Conservation (phyloP, 495 filamentous ascomycete genomes). For the Neurospora cerealis region DNA sequence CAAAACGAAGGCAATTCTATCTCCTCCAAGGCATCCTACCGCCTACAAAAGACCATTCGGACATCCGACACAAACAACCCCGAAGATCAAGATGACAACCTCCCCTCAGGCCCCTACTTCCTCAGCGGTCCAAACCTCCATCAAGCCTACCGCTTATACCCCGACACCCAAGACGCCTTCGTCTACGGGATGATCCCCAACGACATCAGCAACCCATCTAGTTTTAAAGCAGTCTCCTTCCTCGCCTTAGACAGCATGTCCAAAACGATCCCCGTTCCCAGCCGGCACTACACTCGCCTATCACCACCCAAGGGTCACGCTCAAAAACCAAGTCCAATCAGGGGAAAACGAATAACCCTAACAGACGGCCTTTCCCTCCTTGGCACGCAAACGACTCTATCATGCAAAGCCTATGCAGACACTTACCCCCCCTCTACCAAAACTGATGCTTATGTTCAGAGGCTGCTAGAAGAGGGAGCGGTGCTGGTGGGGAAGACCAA, state of each 20-base stretch:
- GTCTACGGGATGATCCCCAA: conserved; percentile 2
- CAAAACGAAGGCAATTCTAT: neutral
- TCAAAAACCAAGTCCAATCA: too few species aligned
- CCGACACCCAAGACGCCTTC: conserved; percentile 10
- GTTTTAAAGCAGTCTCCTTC: neutral
- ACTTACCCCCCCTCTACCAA: conserved; percentile 23
- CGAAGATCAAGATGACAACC: neutral
- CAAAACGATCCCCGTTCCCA: conserved; percentile 27
- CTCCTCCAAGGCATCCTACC: neutral
- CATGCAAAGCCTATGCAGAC: conserved; percentile 31
- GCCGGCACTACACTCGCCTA: conserved; percentile 28
- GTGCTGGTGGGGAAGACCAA: conserved; percentile 40
- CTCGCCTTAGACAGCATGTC: neutral
- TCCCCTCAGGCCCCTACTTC: conserved; percentile 15
- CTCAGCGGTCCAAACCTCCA: conserved; percentile 6
- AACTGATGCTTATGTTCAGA: conserved; percentile 26
- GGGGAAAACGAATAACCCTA: conserved; percentile 28
- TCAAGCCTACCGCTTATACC: conserved; percentile 9
- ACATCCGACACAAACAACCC: neutral
- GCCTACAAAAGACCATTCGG: neutral
- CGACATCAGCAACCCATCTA: neutral
- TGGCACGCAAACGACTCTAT: conserved; percentile 31
- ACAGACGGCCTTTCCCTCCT: conserved; percentile 38
- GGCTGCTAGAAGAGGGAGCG: conserved; percentile 34
- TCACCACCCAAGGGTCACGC: neutral